A percentile compares a stretch with the other conserved stretches of the same genome.
phyloP scores from a whole-genome alignment of 345 rosid genomes.

The Laguncularia racemosa region DNA sequence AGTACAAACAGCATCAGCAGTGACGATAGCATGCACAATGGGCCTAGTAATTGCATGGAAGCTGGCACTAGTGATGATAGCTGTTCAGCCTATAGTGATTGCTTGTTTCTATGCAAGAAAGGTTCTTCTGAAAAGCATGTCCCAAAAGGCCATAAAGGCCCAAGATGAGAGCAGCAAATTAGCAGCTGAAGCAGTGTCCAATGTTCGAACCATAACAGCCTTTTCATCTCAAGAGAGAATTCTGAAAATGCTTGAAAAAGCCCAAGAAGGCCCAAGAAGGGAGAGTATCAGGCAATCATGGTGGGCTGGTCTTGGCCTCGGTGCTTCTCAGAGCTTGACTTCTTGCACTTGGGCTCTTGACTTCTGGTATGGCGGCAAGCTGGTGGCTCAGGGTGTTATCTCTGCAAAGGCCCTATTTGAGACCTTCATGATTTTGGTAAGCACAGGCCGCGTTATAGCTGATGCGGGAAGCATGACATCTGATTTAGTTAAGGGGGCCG shows the following conservation, averaged over 20 bases:
- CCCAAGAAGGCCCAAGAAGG: slow-evolving; percentile 31
- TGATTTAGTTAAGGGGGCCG: slow-evolving; percentile 50
- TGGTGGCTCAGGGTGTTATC: slow-evolving; percentile 40
- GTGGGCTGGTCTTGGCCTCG: slow-evolving; percentile 37
- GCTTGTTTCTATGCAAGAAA: slow-evolving; percentile 33
- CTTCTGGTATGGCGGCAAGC: slow-evolving; percentile 71
- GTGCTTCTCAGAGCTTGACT: slow-evolving; percentile 31
- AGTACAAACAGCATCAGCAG: slow-evolving; percentile 31
- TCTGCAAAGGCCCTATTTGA: slow-evolving; percentile 38
- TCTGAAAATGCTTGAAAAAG: slow-evolving; percentile 28
- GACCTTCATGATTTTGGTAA: slow-evolving; percentile 56
- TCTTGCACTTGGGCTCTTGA: slow-evolving; percentile 46
- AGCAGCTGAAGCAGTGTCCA: slow-evolving; percentile 51
- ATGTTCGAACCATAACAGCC: slow-evolving; percentile 31
- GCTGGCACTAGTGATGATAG: slow-evolving; percentile 41
- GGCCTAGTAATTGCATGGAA: slow-evolving; percentile 40
- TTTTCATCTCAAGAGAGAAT: slow-evolving; percentile 34
- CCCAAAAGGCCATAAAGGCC: slow-evolving; percentile 46
- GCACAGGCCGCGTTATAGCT: slow-evolving; percentile 61
- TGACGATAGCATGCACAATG: slow-evolving; percentile 34
- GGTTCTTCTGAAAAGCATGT: slow-evolving; percentile 42
- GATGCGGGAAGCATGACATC: slow-evolving; percentile 71
- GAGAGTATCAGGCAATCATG: slow-evolving; percentile 44
- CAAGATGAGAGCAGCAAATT: slow-evolving; percentile 60
- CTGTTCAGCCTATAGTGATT: slow-evolving; percentile 33